Percentiles rank a stretch among this genome's conserved stretches.
Evolutionary conservation across 2,329 filamentous ascomycete species (phyloP).

Genomic region (Huntiella savannae): DNA sequence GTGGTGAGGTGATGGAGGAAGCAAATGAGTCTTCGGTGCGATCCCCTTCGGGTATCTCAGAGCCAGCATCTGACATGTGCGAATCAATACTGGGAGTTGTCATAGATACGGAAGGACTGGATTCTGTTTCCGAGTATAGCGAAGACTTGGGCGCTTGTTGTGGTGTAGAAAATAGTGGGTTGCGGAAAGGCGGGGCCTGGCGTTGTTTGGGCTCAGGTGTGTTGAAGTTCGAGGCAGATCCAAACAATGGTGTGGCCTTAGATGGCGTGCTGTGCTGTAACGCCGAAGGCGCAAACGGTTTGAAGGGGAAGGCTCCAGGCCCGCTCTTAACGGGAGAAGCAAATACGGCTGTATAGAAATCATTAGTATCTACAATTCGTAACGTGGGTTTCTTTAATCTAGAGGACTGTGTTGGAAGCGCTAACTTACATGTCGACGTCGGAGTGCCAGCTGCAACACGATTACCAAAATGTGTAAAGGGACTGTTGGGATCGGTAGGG

Average conservation of each 20-base stretch:
- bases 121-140: constrained; percentile 36
- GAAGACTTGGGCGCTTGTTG: constrained; percentile 36
- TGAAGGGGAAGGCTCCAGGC: too few species aligned
- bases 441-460: background rate
- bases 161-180: constrained; percentile 45
- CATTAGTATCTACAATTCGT: background rate
- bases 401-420: background rate
- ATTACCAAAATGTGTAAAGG: constrained; percentile 26
- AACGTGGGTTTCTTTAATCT: background rate
- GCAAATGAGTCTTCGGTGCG: constrained; percentile 12
- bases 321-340: background rate
- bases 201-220: background rate
- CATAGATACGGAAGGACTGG: constrained; percentile 40
- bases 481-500: constrained; percentile 40
- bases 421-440: background rate
- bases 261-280: constrained; percentile 17
- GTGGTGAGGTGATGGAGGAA: constrained; percentile 26
- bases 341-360: background rate
- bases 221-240: background rate
- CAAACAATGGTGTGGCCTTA: constrained; percentile 15
- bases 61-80: constrained; percentile 22
- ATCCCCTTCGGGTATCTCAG: constrained; percentile 15
- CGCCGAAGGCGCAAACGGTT: too few species aligned
- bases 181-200: constrained; percentile 36
- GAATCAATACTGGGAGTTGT: constrained; percentile 19